Percentiles rank a stretch among this genome's conserved stretches.
Evolutionary conservation across 768 basidiomycete genomes (phyloP).

Genomic region (Phylloporus sp.): DNA sequence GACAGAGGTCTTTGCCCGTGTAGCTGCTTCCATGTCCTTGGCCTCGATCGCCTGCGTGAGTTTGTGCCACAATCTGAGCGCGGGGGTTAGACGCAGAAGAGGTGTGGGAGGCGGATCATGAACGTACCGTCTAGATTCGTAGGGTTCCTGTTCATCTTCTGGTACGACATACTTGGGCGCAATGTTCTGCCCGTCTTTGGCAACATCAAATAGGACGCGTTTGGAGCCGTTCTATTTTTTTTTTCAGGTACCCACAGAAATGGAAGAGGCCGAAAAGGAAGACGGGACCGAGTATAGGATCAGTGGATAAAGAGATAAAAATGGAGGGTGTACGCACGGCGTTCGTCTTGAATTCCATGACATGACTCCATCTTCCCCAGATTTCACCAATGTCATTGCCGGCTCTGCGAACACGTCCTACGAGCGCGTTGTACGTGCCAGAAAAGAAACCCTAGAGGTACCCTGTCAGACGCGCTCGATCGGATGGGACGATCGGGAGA

Average conservation of each 20-base stretch:
- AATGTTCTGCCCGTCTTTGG: slow-evolving; percentile 66
- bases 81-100: background rate
- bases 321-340: slow-evolving; percentile 44
- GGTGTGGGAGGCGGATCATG: background rate
- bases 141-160: slow-evolving; percentile 82
- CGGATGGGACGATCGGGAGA: background rate
- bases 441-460: slow-evolving; percentile 84
- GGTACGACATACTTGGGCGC: slow-evolving; percentile 82
- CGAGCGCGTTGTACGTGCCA: slow-evolving; percentile 89
- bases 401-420: slow-evolving; percentile 70
- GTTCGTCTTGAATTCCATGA: slow-evolving; percentile 77
- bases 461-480: background rate
- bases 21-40: slow-evolving; percentile 94
- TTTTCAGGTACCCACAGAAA: too few relatives aligned
- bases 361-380: slow-evolving; percentile 84
- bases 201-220: slow-evolving; percentile 81
- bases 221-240: slow-evolving; percentile 55
- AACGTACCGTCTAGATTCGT: slow-evolving; percentile 81
- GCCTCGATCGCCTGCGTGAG: slow-evolving; percentile 81
- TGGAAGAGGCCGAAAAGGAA: background rate
- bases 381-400: slow-evolving; percentile 76
- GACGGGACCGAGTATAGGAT: background rate
- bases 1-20: slow-evolving; percentile 81
- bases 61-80: slow-evolving; percentile 67
- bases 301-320: background rate